These are phyloP conservation scores for Rauvolfia tetraphylla DNA, from an alignment of 257 asterid species.

Conservation along the genomic window DNA sequence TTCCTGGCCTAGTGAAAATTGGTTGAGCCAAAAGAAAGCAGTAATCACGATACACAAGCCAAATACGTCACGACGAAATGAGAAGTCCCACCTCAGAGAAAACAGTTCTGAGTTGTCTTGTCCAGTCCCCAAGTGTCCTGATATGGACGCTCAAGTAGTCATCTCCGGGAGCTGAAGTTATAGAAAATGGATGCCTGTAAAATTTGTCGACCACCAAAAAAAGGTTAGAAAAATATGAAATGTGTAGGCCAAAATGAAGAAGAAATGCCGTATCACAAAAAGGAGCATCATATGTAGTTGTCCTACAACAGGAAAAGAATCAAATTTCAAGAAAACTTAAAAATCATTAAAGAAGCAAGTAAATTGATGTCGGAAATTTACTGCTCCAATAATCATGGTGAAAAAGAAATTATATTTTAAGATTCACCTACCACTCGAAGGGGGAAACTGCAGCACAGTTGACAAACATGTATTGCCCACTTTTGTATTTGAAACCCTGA, in stretches of 20 bases:
- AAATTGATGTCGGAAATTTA: not conserved
- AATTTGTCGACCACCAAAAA: slow-evolving; percentile 12
- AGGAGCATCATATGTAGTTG: too few relatives aligned
- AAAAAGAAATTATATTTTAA: not conserved
- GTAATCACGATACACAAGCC: not conserved
- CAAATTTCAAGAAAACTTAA: too few relatives aligned
- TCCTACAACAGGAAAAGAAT: too few relatives aligned
- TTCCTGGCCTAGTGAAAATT: not conserved
- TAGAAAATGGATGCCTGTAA: slow-evolving; percentile 88
- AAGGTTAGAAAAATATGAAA: not conserved
- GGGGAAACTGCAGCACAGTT: slow-evolving; percentile 92
- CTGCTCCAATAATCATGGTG: not conserved
- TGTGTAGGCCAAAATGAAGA: not conserved
- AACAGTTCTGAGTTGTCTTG: slow-evolving; percentile 63
- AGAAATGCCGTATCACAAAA: not conserved
- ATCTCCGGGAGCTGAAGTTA: slow-evolving; percentile 82
- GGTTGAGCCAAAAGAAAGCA: not conserved
- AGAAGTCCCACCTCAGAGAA: slow-evolving; percentile 54
- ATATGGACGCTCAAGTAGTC: slow-evolving; percentile 83
- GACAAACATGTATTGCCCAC: slow-evolving; percentile 89
- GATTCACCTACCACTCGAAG: slow-evolving; percentile 67
- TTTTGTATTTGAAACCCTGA: slow-evolving; percentile 74
- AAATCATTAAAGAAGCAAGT: not conserved
- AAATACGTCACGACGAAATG: not conserved
- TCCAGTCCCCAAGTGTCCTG: slow-evolving; percentile 82